Conservation (phyloP, 169 alveolate species). For the Eimeria sp. region DNA sequence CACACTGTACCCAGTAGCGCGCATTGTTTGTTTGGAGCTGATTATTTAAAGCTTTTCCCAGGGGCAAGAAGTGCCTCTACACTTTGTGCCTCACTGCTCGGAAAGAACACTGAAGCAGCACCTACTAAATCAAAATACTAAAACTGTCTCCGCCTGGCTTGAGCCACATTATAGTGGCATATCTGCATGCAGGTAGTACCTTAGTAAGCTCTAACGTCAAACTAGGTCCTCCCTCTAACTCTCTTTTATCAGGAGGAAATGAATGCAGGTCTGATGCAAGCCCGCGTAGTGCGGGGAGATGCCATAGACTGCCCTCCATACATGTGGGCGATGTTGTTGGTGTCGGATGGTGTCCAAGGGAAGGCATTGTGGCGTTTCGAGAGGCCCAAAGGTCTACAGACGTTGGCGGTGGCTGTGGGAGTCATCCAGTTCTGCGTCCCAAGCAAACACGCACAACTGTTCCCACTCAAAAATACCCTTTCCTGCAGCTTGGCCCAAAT, state of each 20-base stretch:
- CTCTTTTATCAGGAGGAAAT: neutral
- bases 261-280: constrained; percentile 67
- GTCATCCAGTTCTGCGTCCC: constrained; percentile 41
- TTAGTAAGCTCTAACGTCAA: neutral
- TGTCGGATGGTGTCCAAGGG: constrained; percentile 34
- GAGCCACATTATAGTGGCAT: neutral
- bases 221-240: neutral
- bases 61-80: neutral
- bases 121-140: constrained; percentile 20
- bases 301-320: constrained; percentile 7
- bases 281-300: constrained; percentile 37
- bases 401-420: constrained; percentile 54
- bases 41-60: neutral
- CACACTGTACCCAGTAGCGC: constrained; percentile 10
- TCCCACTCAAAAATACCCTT: neutral
- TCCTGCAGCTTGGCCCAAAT: neutral
- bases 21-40: neutral
- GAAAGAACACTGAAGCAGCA: neutral
- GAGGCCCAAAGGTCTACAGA: constrained; percentile 52
- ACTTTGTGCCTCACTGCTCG: neutral
- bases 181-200: neutral
- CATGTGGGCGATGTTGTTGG: constrained; percentile 30
- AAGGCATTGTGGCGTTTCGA: constrained; percentile 35
- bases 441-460: neutral
- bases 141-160: neutral